Evolutionary conservation across 2,329 filamentous ascomycete genomes (phyloP).

Genomic region (Sclerotinia minor): DNA sequence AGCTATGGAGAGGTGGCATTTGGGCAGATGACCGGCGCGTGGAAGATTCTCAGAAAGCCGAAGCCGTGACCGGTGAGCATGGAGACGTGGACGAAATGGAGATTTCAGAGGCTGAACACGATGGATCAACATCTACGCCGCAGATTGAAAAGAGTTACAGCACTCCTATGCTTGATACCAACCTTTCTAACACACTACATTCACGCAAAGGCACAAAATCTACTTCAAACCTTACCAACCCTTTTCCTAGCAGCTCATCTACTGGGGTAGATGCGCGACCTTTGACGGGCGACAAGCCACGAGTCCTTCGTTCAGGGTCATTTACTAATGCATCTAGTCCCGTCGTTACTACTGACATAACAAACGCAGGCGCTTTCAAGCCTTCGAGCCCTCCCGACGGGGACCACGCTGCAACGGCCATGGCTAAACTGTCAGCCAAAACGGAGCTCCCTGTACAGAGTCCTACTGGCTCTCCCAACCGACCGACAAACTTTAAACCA

Average conservation of each 20-base stretch:
- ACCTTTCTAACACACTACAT: slow-evolving; percentile 49
- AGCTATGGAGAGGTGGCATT: slow-evolving; percentile 82
- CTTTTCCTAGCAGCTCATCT: slow-evolving; percentile 47
- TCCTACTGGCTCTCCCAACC: slow-evolving; percentile 48
- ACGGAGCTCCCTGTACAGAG: slow-evolving; percentile 57
- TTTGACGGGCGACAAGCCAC: slow-evolving; percentile 48
- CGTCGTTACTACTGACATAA: slow-evolving; percentile 64
- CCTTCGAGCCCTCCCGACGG: slow-evolving; percentile 56
- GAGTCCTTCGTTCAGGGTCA: slow-evolving; percentile 59
- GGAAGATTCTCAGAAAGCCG: slow-evolving; percentile 43
- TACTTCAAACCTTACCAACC: slow-evolving; percentile 32
- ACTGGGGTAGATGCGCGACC: slow-evolving; percentile 52
- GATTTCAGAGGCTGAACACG: slow-evolving; percentile 41
- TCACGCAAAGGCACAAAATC: slow-evolving; percentile 48
- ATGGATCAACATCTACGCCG: slow-evolving; percentile 44
- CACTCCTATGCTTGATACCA: slow-evolving; percentile 48
- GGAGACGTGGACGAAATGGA: slow-evolving; percentile 50
- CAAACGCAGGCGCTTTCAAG: slow-evolving; percentile 64
- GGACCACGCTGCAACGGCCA: slow-evolving; percentile 60
- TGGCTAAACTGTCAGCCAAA: slow-evolving; percentile 66
- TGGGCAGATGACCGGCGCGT: slow-evolving; percentile 61
- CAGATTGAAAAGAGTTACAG: slow-evolving; percentile 58
- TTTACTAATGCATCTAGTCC: slow-evolving; percentile 64
- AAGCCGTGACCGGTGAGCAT: slow-evolving; percentile 46
- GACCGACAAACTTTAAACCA: slow-evolving; percentile 45